A percentile compares a stretch with the other conserved stretches of the same genome.
Evolutionary conservation across 805 yeast genomes (phyloP).

Genomic region (Debaryomyces tyrocola): DNA sequence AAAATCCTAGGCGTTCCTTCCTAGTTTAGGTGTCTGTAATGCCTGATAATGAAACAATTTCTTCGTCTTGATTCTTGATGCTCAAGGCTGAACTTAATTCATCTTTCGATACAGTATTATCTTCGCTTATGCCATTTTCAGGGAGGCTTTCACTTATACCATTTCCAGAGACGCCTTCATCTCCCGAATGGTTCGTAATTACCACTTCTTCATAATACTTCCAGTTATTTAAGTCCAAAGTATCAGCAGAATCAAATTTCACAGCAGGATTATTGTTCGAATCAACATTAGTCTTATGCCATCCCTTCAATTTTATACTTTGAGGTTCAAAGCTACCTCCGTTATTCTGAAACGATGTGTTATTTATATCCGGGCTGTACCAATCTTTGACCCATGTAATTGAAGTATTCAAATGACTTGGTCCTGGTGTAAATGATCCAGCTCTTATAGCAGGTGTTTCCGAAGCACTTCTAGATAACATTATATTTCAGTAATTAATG

Average conservation of each 20-base stretch:
- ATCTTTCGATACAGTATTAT: neutral
- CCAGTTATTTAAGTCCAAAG: constrained; percentile 42
- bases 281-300: constrained; percentile 31
- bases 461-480: constrained; percentile 18
- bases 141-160: constrained; percentile 6
- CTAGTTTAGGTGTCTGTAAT: constrained; percentile 6
- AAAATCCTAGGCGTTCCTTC: neutral
- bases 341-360: neutral
- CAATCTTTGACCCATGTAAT: constrained; percentile 42
- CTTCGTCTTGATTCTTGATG: constrained; percentile 21
- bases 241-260: constrained; percentile 31
- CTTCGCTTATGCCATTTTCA: neutral
- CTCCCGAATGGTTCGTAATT: constrained; percentile 40
- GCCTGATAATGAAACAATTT: constrained; percentile 14
- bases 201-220: constrained; percentile 45
- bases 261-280: constrained; percentile 12
- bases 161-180: constrained; percentile 16
- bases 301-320: constrained; percentile 31
- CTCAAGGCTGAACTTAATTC: constrained; percentile 24
- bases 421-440: constrained; percentile 13
- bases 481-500: constrained; percentile 1
- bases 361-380: constrained; percentile 26
- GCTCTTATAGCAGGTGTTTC: constrained; percentile 13
- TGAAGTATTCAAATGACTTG: constrained; percentile 17
- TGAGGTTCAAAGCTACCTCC: constrained; percentile 3